Evolutionary conservation across 2,329 filamentous ascomycete genomes (phyloP).

Genomic region (Paraphoma sp.): DNA sequence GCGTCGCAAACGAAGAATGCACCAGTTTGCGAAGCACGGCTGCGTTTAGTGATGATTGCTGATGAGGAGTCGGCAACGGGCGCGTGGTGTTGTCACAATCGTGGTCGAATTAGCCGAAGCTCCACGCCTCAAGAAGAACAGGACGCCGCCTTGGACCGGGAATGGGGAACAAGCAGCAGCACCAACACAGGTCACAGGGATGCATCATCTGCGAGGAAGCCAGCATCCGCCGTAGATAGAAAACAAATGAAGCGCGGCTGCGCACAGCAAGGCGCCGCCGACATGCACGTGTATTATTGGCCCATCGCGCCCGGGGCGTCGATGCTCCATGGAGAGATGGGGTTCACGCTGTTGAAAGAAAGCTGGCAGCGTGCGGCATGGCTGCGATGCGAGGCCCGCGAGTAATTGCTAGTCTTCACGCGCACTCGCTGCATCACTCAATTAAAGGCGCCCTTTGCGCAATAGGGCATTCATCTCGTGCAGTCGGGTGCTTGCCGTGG

Average conservation of each 20-base stretch:
- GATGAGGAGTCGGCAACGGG: neutral
- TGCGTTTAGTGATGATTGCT: neutral
- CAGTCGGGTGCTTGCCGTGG: constrained; percentile 3
- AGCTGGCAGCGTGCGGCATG: constrained; percentile 10
- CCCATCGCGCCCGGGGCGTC: constrained; percentile 13
- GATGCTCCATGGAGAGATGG: constrained; percentile 21
- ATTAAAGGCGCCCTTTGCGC: neutral
- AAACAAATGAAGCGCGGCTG: constrained; percentile 7
- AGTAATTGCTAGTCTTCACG: constrained; percentile 7
- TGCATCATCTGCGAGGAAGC: neutral
- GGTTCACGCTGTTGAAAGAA: constrained; percentile 18
- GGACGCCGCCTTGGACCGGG: constrained; percentile 1
- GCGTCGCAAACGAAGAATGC: neutral
- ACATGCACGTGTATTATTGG: constrained; percentile 19
- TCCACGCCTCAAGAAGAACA: constrained; percentile 21
- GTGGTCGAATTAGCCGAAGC: constrained; percentile 22
- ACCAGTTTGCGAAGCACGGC: neutral
- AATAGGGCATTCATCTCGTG: too few species aligned
- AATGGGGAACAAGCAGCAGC: constrained; percentile 2
- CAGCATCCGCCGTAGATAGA: neutral
- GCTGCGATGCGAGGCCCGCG: constrained; percentile 11
- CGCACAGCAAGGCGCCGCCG: constrained; percentile 13
- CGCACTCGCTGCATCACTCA: neutral
- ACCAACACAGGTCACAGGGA: neutral
- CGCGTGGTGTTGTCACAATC: constrained; percentile 2